Evolutionary conservation across 345 rosid genomes (phyloP).

Genomic region (Eucalyptus melliodora): DNA sequence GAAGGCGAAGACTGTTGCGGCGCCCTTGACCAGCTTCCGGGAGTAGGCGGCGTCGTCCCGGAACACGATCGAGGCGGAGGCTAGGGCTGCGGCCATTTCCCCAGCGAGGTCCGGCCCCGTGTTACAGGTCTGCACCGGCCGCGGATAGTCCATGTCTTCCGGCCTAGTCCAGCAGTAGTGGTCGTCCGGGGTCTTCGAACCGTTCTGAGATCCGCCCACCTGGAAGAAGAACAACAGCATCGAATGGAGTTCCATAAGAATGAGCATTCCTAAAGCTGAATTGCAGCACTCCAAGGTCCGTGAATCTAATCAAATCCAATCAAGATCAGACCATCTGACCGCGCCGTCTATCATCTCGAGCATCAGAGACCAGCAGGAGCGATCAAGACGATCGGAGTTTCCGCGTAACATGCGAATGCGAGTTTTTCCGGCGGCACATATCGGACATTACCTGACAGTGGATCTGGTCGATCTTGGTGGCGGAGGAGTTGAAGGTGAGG

Average conservation of each 20-base stretch:
- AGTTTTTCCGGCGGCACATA: not conserved
- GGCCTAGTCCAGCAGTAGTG: conserved; percentile 75
- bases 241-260: not conserved
- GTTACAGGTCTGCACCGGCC: conserved; percentile 18
- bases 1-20: conserved; percentile 40
- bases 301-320: not conserved
- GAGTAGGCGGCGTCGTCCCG: conserved; percentile 37
- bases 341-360: not conserved
- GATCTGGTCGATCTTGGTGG: conserved; percentile 45
- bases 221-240: not conserved
- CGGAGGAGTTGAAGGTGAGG: conserved; percentile 59
- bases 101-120: conserved; percentile 61
- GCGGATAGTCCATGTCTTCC: conserved; percentile 69
- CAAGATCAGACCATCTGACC: not conserved
- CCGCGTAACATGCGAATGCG: no score
- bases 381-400: not conserved
- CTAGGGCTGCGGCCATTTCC: conserved; percentile 70
- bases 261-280: not conserved
- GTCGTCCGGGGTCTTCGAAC: conserved; percentile 52
- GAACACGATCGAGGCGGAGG: conserved; percentile 79
- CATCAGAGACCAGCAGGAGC: not conserved
- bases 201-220: conserved; percentile 63
- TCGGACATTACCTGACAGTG: conserved; percentile 32
- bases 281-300: not conserved
- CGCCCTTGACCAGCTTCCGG: conserved; percentile 41